Base-by-base conservation (phyloP, 2,329 filamentous ascomycete genomes). In the Chrysoporthe cubensis region DNA sequence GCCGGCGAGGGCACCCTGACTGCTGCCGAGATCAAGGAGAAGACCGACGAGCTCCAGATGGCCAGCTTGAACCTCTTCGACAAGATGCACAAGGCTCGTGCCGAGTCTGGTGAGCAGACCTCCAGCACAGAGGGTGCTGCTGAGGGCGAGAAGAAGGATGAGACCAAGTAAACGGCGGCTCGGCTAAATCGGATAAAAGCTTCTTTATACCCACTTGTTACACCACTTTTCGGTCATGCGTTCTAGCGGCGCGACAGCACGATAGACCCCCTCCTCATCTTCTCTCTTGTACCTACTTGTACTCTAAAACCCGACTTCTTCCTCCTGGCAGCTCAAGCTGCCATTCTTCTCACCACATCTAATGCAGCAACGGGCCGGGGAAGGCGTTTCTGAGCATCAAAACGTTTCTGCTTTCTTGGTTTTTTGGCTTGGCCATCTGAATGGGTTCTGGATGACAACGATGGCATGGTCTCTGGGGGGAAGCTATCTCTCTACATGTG, bases 51-150 rank as follows among this genome's bases (percentile, higher is more conserved):
- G 83, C 92, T 99, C 78, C 96, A 98, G 86, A 92, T 91, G 80
- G 93, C 95, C 74, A 95, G 91, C 82, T 86, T 99, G 83, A 97
- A 92, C 84, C 90, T 98, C 77, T 98, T 99, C 82, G 96, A 98
- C 86, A 97, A 98, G 91, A 97, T 99, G 93, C 95, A 99, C 92
- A 96, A 97, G 88, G 93, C 95, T 74, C 91, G 93, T 75, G 80
- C 83, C 74, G 91, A 94, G 84, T 85, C 85, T 74, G 80, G 84
- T 77, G 81, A 85, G 78, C 81, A 87, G 76, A 72, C 78, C 75
- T 81, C 75, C 74, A 80, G 76, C 79, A 75, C 83, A 75, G 81
- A 84, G 78, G 77, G 82, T 81, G 80, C 82, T 75, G 76, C 86
- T 70, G 89, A 92, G 79, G 89, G 85, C 73, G 89, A 94, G 84